Base-by-base conservation (phyloP, 805 yeast genomes). In the Candida berthetii region DNA sequence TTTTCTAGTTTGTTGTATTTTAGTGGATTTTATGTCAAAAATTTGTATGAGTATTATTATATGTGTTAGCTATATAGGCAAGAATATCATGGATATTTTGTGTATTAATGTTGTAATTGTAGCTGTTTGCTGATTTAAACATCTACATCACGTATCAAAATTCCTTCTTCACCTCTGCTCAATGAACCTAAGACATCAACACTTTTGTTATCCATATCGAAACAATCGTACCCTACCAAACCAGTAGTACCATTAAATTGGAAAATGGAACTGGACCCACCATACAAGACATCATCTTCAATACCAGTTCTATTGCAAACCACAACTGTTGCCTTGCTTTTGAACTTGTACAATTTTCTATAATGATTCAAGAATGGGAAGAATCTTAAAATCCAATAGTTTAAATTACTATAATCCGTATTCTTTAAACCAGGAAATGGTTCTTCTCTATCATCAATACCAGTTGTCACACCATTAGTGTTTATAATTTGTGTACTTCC, bases 311-410 rank as follows among this genome's bases (percentile, higher is more conserved):
- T 66, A 56, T 89, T 88, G 50, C 88, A 78, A 6, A 79, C 54
- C 0, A 82, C 73, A 11, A 82, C 54, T 1, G 67, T 57, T 0
- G 66, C 60, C 22, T 56, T 57, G 15, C 40, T 44, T 11, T 51
- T n/a, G 32, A 38, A 40, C 7, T 34, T 43, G 1, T 35, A 13
- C 1, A 36, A 41, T 25, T 40, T 54, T 41, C 40, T 33, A 3
- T 34, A 17, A 50, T 71, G 72, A 37, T 61, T 61, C 49, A 80
- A 56, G 44, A 79, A 74, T 2, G 93, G 95, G 50, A 74, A 66
- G 50, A 85, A 72, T 35, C 97, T 63, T 28, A 77, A 50, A 4
- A 85, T 66, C 95, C 96, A 89, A 61, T 86, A 89, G 50, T 80
- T 66, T 11, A 85, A 56, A 17, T 80, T 81, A 4, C 66, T 53